Base-by-base conservation (phyloP, 331 rosid genomes). In the Quercus tomentella region DNA sequence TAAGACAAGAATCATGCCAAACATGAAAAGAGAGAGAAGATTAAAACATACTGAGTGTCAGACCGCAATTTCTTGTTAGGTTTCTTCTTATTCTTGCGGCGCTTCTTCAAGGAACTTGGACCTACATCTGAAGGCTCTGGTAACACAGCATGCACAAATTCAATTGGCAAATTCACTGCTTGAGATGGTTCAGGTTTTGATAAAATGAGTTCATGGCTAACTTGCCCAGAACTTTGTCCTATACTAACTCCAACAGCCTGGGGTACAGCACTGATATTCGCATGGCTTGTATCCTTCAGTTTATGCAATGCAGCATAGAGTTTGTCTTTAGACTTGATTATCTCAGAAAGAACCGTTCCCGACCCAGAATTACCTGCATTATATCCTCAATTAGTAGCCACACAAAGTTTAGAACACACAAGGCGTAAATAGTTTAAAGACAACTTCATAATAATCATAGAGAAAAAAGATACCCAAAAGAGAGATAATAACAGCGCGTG, bases 61-160 rank as follows among this genome's bases (percentile, higher is more conserved):
- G 10, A 17, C 22, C 82, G 87, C 43, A 71, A 2, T 84, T 71
- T 83, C 82, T 86, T 88, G 33, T 77, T 73, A 17, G 92, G 80
- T 86, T 72, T 89, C 74, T 65, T 79, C 81, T 82, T 82, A 81
- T 81, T 87, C 86, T 72, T 88, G 45, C 79, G 81, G 15, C 91
- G 74, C 84, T 55, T 91, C 76, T 82, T 88, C 7, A 69, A 43
- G 73, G 75, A 33, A 75, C 72, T 81, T 30, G 81, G 20, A 80
- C 41, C 15, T 58, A 25, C 52, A 49, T 67, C 87, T 25, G 25
- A 6, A 55, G 70, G 73, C 70, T 72, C 76, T 33, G 33, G 62
- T 43, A 22, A 74, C 16, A 25, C 56, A 61, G 92, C 71, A 73
- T 65, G 82, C 81, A 71, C 80, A 74, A 80, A 74, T 54, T 23